Evolutionary conservation across 257 asterid species (phyloP).

Genomic region (Fraxinus pennsylvanica): DNA sequence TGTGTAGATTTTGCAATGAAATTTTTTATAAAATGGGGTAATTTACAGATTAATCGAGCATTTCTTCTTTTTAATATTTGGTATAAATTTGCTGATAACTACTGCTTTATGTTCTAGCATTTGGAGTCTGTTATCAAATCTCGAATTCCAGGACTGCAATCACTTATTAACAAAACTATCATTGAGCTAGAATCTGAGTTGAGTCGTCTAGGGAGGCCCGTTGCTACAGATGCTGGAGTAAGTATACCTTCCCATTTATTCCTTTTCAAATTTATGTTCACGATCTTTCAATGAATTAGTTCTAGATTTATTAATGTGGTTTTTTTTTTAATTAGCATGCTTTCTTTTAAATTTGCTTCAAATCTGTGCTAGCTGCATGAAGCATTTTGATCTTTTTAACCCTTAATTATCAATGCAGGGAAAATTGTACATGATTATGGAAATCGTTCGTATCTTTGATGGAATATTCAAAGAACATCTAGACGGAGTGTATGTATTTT

Average conservation of each 20-base stretch:
- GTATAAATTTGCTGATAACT: conserved; percentile 1
- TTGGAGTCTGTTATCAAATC: conserved; percentile 97
- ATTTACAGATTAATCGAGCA: too few species aligned
- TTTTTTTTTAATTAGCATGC: neutral
- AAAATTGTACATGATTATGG: conserved; percentile 95
- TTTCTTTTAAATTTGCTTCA: conserved; percentile 6
- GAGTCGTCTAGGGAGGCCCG: conserved; percentile 93
- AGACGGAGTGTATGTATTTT: conserved; percentile 82
- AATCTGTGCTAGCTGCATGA: conserved; percentile 20
- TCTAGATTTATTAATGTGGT: neutral
- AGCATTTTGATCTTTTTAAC: conserved; percentile 6
- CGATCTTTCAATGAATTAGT: conserved; percentile 7
- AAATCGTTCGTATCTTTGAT: conserved; percentile 87
- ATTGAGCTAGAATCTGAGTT: conserved; percentile 84
- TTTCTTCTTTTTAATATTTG: too few species aligned
- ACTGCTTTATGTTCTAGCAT: conserved; percentile 54
- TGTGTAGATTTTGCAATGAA: too few species aligned
- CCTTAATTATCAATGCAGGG: conserved; percentile 61
- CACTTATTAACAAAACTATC: conserved; percentile 91
- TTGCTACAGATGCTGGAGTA: conserved; percentile 98
- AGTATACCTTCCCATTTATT: conserved; percentile 31
- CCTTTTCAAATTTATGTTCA: conserved; percentile 12
- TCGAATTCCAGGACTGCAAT: conserved; percentile 98
- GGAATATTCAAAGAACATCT: conserved; percentile 97
- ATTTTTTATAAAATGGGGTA: too few species aligned